A percentile compares a stretch with the other conserved stretches of the same genome.
phyloP scores from a whole-genome alignment of 306 rosid genomes.

The Delonix regia region DNA sequence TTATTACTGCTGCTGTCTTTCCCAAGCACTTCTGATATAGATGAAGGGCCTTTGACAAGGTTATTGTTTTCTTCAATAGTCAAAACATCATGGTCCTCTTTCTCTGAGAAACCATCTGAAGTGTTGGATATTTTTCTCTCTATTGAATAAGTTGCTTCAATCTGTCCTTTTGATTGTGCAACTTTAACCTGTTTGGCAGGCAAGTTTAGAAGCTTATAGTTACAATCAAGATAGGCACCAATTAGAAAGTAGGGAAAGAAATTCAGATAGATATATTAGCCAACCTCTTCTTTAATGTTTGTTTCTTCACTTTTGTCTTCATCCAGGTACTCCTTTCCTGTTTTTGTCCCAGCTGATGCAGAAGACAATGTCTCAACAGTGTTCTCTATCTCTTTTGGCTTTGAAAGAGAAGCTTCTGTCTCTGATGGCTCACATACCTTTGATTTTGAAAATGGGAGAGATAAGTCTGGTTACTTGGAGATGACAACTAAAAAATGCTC shows the following conservation, averaged over 20 bases:
- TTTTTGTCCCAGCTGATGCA: neutral
- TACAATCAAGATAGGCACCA: neutral
- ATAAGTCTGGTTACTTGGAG: neutral
- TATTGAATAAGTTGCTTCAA: constrained; percentile 12
- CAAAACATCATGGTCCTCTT: neutral
- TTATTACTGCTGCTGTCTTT: constrained; percentile 4
- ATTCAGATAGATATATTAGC: neutral
- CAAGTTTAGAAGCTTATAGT: neutral
- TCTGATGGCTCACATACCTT: neutral
- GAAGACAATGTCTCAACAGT: constrained; percentile 26
- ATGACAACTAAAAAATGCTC: neutral
- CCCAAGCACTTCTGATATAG: neutral
- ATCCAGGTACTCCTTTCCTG: constrained; percentile 16
- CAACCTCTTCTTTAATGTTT: constrained; percentile 36
- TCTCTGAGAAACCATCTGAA: constrained; percentile 23
- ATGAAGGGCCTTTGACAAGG: constrained; percentile 6
- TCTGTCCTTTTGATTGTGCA: constrained; percentile 32
- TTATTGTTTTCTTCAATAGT: constrained; percentile 4
- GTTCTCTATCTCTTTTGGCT: constrained; percentile 24
- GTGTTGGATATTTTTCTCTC: constrained; percentile 20
- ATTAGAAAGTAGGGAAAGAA: neutral
- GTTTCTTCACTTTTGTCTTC: neutral
- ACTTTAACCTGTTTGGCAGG: constrained; percentile 28
- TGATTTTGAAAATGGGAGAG: neutral
- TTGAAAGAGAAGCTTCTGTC: constrained; percentile 16